Percentiles rank a stretch among this genome's conserved stretches.
Conservation (phyloP, 2,329 filamentous ascomycete genomes). For the Amylocarpus encephaloides region DNA sequence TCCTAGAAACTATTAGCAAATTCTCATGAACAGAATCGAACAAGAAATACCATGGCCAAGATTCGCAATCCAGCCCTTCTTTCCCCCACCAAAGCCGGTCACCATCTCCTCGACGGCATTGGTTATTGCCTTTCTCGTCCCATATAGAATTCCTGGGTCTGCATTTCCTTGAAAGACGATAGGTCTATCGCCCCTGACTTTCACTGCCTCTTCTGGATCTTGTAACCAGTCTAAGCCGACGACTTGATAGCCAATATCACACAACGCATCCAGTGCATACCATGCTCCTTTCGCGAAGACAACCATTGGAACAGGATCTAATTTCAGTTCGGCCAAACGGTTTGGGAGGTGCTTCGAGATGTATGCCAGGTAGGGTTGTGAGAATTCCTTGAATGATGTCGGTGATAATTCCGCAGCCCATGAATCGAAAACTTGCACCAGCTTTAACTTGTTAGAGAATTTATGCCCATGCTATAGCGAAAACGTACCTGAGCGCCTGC, state of each 20-base stretch:
- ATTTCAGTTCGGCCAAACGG: conserved; percentile 64
- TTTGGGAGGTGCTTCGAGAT: conserved; percentile 76
- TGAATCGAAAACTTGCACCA: conserved; percentile 95
- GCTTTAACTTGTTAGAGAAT: conserved; percentile 37
- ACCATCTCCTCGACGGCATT: conserved; percentile 80
- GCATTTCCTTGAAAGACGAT: conserved; percentile 90
- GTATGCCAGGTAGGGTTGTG: conserved; percentile 76
- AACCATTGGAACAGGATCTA: conserved; percentile 87
- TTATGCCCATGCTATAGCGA: neutral
- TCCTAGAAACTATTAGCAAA: conserved; percentile 43
- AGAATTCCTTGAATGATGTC: conserved; percentile 73
- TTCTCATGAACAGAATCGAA: neutral
- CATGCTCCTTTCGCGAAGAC: conserved; percentile 98
- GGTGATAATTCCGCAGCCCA: conserved; percentile 95
- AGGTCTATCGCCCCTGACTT: conserved; percentile 66
- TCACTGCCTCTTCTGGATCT: conserved; percentile 76
- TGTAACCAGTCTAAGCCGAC: conserved; percentile 95
- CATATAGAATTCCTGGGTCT: conserved; percentile 89
- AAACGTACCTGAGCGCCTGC: conserved; percentile 75
- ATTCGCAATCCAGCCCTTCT: conserved; percentile 95
- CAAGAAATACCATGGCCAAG: conserved; percentile 76
- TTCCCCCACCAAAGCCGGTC: conserved; percentile 69
- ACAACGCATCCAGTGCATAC: conserved; percentile 85
- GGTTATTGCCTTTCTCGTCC: conserved; percentile 74
- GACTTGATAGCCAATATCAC: conserved; percentile 84